Evolutionary conservation across 2,329 filamentous ascomycete genomes (phyloP), one percentile per base, ranked within the genome.

Genomic region (Apiospora aurea): DNA sequence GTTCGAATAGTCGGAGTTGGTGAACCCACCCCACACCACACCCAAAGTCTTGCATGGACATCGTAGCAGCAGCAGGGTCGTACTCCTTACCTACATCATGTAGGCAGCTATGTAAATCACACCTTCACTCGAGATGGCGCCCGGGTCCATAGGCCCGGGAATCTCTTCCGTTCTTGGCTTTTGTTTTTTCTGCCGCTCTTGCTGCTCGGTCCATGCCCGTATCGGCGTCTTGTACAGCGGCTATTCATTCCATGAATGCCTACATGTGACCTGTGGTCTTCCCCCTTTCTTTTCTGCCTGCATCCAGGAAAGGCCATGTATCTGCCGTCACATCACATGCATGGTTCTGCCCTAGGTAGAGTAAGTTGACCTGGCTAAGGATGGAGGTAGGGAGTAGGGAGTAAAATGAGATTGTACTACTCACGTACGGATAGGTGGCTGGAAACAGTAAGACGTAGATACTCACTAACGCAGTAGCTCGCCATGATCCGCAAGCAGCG

Each of bases 401-500:
- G 53, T 21, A 61, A 61, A 61, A 61, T 34, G 29, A 61, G 29
- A 61, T 61, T 57, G 26, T 34, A 57, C 14, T 14, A 61, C 21
- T n/a, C 29, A 34, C 2, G 18, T 8, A 29, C 26, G 26, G 26
- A 29, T 29, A 38, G 34, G 34, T 34, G 26, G 5, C 29, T 26
- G 29, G 29, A 38, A 38, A 21, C 51, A 57, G 51, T 57, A 57
- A 57, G 51, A 57, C 26, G 53, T 10, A 38, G 26, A 29, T 61
- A 61, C 53, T 34, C 38, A 10, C 18, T 7, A 18, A 34, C 34
- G 26, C 34, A 38, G 53, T 61, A 61, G 53, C 26, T n/a, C 29
- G 53, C 14, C 53, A 61, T 61, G 53, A 61, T 61, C 53, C 53
- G 53, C 53, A 61, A 38, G 18, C 53, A 61, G 53, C 26, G 53